Evolutionary conservation across 2,329 filamentous ascomycete species (phyloP).

Genomic region (Podosphaera leucotricha): DNA sequence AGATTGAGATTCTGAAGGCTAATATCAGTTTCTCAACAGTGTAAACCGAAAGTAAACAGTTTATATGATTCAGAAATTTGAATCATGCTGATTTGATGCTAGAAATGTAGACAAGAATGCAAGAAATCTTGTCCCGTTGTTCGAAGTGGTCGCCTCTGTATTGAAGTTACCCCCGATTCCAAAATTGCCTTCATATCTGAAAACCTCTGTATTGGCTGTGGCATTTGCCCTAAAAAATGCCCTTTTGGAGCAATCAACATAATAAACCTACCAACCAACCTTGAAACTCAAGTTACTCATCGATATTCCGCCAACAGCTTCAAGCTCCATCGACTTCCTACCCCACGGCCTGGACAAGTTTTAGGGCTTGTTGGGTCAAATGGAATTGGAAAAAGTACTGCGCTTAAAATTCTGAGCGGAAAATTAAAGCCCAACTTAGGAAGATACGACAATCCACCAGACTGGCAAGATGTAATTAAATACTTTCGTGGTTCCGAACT

Average conservation of each 20-base stretch:
- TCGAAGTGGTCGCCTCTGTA: slow-evolving; percentile 88
- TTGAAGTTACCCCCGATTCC: slow-evolving; percentile 71
- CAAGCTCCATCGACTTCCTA: slow-evolving; percentile 92
- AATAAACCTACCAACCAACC: slow-evolving; percentile 98
- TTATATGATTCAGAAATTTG: not conserved
- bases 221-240: slow-evolving; percentile 99
- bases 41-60: slow-evolving; percentile 56
- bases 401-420: slow-evolving; percentile 91
- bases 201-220: slow-evolving; percentile 85
- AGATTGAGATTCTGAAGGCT: slow-evolving; percentile 13
- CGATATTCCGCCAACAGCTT: slow-evolving; percentile 99
- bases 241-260: slow-evolving; percentile 98
- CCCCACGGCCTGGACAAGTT: slow-evolving; percentile 86
- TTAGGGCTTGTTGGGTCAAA: slow-evolving; percentile 94
- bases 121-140: slow-evolving; percentile 98
- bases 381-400: slow-evolving; percentile 99
- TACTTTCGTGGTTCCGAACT: slow-evolving; percentile 94
- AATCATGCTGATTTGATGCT: slow-evolving; percentile 7
- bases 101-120: slow-evolving; percentile 98
- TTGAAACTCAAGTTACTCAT: slow-evolving; percentile 94
- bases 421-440: slow-evolving; percentile 98
- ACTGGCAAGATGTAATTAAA: slow-evolving; percentile 98
- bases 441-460: slow-evolving; percentile 81
- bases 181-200: slow-evolving; percentile 98
- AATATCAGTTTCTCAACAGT: slow-evolving; percentile 27